Evolutionary conservation across 129 eudicot species (phyloP), one percentile per base, ranked within the genome.

Genomic region (Tagetes erecta): DNA sequence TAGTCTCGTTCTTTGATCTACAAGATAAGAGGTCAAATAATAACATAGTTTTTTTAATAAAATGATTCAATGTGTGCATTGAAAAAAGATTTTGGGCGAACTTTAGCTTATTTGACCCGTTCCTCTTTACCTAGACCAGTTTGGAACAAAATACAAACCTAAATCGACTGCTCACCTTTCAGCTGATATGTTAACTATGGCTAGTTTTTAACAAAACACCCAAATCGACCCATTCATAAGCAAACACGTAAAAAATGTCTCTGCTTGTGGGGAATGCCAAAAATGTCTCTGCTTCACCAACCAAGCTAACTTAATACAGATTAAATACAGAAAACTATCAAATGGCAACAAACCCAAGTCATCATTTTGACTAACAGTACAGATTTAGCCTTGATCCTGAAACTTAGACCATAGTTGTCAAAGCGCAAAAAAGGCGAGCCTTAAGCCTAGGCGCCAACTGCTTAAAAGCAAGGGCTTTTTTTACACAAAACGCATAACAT

Each of bases 1-100:
- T 84, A 8, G 58, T 56, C 75, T 80, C 81, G 7, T 74, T 36
- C 74, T 74, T 65, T 47, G 81, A 55, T 65, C 98, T 87, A 76
- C 55, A 71, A 81, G 50, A 44, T 41, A 59, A 78, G 66, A 46
- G 9, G 1, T 62, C 1, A 62, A 11, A 35, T 6, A 62, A 35
- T 11, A 36, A 10, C 11, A 27, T 5, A 12, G 27, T 35, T 62
- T 8, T 59, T 4, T 59, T 3, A 47, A 49, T 14, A 8, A 64
- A 51, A 8, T 8, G 4, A 14, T 14, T 2, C 35, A 0, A 39
- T 6, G 12, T 6, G 6, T 64, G 35, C 34, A 40, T 40, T 39
- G 11, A 6, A 2, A 64, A 39, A 12, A 40, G 11, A 64, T 13
- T 64, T 64, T 14, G 12, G 33, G 50, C 0, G 47, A 10, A 11